Evolutionary conservation across 1,284 basidiomycete species (phyloP).

Genomic region (Boletus mariae): DNA sequence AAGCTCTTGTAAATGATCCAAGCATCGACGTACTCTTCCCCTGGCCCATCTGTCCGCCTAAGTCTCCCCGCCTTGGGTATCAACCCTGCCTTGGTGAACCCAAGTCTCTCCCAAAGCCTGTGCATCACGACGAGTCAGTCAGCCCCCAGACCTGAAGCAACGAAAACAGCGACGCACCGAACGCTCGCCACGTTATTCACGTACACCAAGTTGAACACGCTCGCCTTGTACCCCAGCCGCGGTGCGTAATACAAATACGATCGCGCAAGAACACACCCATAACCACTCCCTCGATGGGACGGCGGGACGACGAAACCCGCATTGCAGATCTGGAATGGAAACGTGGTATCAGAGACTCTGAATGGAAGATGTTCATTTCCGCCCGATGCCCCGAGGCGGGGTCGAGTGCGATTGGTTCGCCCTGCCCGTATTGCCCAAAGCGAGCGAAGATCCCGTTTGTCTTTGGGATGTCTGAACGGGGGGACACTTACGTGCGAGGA

Average conservation of each 20-base stretch:
- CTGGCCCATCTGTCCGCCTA: conserved; percentile 56
- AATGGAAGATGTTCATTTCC: conserved; percentile 13
- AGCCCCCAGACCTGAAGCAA: background rate
- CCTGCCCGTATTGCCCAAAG: background rate
- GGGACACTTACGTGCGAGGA: conserved; percentile 76
- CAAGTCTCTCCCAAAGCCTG: conserved; percentile 81
- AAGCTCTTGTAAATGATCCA: conserved; percentile 85
- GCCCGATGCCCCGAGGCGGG: background rate
- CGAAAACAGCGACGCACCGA: conserved; percentile 36
- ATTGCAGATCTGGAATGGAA: conserved; percentile 67
- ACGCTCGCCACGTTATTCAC: conserved; percentile 74
- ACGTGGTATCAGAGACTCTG: background rate
- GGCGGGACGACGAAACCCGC: conserved; percentile 86
- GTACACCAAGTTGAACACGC: conserved; percentile 94
- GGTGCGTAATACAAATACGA: conserved; percentile 85
- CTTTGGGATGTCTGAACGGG: background rate
- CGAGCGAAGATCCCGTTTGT: background rate
- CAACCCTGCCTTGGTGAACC: conserved; percentile 78
- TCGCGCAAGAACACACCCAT: conserved; percentile 72
- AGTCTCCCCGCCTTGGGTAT: conserved; percentile 86
- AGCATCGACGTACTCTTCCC: conserved; percentile 88
- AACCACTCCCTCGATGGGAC: conserved; percentile 60
- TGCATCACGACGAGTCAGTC: background rate
- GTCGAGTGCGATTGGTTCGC: background rate
- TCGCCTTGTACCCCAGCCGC: conserved; percentile 75